Base-by-base conservation (phyloP, 441 rosid genomes). In the Aleurites moluccanus region DNA sequence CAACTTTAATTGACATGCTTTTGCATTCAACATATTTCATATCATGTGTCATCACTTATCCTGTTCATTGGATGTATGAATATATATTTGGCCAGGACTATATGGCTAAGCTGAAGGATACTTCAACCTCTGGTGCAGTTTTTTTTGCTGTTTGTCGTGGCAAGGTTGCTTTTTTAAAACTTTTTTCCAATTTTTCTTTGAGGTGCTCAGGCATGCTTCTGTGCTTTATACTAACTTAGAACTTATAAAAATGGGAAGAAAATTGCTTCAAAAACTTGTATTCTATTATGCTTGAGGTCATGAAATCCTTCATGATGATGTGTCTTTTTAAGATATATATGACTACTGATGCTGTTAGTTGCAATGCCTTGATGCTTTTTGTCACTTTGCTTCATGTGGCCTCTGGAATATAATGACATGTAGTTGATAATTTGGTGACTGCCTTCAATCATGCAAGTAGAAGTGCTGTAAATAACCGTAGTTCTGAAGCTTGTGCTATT, bases 131-230 rank as follows among this genome's bases (percentile, higher is more conserved):
- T 23, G 98, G 99, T 79, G 98, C 96, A 45, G 79, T 96, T 72
- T 93, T 96, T 87, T 96, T 96, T 78, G 97, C 99, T 64, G 97
- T 96, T 81, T 96, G 98, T 76, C 98, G 98, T 40, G 99, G 99
- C 74, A 96, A 96, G 98, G 99, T 96, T 77, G 80, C 57, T 77
- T 69, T 77, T 67, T 35, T 76, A 53, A 42, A 38, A 69, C n/a
- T 38, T 81, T 40, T 67, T 33, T 44, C 28, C 64, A 49, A 23
- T 59, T 14, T 23, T 68, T 81, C 70, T 75, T 64, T 74, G 70
- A 69, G 72, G 57, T 64, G 44, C 71, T 71, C 42, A 18, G 47
- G 21, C 38, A 40, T 23, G 73, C 35, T 49, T 73, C 40, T 74
- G 56, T 62, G 3, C 44, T n/a, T 35, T 63, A 42, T 53, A 61